Percentiles rank a stretch among this genome's conserved stretches.
Evolutionary conservation across 139 green algal genomes (phyloP).

Genomic region (Zygnema cylindricum): DNA sequence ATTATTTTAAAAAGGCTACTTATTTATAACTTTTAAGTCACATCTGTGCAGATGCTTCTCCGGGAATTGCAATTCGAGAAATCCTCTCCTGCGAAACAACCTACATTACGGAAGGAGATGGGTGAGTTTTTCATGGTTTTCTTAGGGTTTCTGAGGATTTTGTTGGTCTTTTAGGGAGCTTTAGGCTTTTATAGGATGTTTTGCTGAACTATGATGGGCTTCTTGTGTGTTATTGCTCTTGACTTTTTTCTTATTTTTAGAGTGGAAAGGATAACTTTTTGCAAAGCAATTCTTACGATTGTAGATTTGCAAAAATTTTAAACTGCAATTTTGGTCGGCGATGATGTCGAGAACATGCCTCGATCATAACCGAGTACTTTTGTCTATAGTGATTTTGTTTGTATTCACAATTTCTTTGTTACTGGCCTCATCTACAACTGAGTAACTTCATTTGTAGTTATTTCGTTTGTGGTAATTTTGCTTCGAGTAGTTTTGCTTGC

Average conservation of each 20-base stretch:
- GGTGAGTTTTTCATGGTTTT: slow-evolving; percentile 8
- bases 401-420: too few relatives aligned
- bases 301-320: too few relatives aligned
- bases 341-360: too few relatives aligned
- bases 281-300: neutral
- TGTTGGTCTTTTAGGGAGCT: neutral
- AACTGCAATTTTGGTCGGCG: too few relatives aligned
- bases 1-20: too few relatives aligned
- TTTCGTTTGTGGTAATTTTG: too few relatives aligned
- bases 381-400: too few relatives aligned
- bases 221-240: neutral
- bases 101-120: slow-evolving; percentile 64
- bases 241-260: neutral
- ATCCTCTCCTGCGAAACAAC: slow-evolving; percentile 63
- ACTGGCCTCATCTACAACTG: too few relatives aligned
- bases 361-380: too few relatives aligned
- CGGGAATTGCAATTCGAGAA: slow-evolving; percentile 26
- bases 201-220: neutral
- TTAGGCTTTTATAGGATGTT: neutral
- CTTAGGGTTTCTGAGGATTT: neutral
- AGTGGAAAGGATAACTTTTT: neutral
- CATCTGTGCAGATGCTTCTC: slow-evolving; percentile 29
- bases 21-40: too few relatives aligned
- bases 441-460: too few relatives aligned
- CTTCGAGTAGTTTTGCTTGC: too few relatives aligned